Evolutionary conservation across 352 stramenopile genomes (phyloP).

Genomic region (Globisporangium iwayamae): DNA sequence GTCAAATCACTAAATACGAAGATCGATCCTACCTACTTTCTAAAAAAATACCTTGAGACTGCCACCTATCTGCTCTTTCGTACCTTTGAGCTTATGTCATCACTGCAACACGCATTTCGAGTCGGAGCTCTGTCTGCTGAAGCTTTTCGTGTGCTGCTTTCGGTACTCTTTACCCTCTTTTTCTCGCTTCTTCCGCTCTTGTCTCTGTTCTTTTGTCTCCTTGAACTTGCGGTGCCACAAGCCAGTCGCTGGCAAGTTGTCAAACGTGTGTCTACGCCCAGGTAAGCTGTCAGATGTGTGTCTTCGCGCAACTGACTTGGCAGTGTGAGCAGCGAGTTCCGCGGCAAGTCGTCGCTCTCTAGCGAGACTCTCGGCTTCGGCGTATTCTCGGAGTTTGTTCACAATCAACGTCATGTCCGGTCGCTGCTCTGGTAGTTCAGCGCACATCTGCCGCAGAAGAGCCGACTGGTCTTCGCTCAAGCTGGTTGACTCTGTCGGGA

Average conservation of each 20-base stretch:
- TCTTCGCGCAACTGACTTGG: background rate
- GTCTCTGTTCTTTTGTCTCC: background rate
- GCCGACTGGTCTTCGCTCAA: constrained; percentile 3
- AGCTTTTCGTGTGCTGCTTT: too few species aligned
- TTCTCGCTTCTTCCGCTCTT: background rate
- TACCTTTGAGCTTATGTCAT: background rate
- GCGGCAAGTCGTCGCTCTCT: background rate
- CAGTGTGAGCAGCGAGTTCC: background rate
- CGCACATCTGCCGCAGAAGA: constrained; percentile 7
- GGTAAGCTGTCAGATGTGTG: background rate
- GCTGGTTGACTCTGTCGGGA: background rate
- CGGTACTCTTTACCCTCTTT: background rate
- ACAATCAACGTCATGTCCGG: background rate
- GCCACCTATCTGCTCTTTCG: too few species aligned
- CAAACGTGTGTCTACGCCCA: too few species aligned
- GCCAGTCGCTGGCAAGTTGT: too few species aligned
- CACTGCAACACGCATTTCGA: background rate
- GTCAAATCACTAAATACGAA: background rate
- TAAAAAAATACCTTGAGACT: too few species aligned
- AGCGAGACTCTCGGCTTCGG: background rate
- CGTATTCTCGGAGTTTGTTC: background rate
- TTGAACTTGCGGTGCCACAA: background rate
- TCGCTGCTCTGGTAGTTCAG: background rate
- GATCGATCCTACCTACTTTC: too few species aligned
- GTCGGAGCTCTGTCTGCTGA: background rate